Conservation (phyloP, 768 basidiomycete species). For the Pleurotus salmoneostramineus region DNA sequence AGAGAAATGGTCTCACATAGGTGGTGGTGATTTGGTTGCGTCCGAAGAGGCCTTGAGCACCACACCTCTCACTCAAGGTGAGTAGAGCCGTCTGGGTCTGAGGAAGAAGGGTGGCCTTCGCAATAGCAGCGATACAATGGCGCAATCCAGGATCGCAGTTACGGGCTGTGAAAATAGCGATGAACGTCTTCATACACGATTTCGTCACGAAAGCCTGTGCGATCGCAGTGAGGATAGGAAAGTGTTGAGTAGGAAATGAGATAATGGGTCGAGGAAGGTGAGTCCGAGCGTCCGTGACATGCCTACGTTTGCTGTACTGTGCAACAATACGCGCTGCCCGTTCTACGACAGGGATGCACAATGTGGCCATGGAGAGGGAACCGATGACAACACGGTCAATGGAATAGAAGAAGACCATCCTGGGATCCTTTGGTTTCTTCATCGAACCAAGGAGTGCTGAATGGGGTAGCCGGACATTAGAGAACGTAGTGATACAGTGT, state of each 20-base stretch:
- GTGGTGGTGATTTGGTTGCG: slow-evolving; percentile 26
- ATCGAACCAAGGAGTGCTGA: slow-evolving; percentile 28
- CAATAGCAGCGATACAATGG: slow-evolving; percentile 19
- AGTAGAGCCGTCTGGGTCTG: slow-evolving; percentile 13
- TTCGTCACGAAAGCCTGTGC: slow-evolving; percentile 31
- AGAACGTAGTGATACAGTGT: neutral
- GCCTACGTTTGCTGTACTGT: slow-evolving; percentile 26
- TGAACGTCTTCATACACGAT: slow-evolving; percentile 21
- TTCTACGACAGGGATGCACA: slow-evolving; percentile 19
- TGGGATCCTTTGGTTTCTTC: slow-evolving; percentile 9
- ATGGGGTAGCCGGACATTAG: slow-evolving; percentile 17
- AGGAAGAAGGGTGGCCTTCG: slow-evolving; percentile 14
- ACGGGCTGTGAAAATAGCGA: slow-evolving; percentile 16
- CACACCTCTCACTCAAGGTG: slow-evolving; percentile 31
- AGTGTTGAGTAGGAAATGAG: slow-evolving; percentile 36
- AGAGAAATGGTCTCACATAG: neutral
- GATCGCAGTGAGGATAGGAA: slow-evolving; percentile 29
- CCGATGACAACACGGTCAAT: slow-evolving; percentile 29
- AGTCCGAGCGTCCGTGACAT: slow-evolving; percentile 10
- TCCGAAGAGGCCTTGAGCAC: slow-evolving; percentile 39
- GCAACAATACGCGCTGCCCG: slow-evolving; percentile 21
- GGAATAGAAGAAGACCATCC: slow-evolving; percentile 18
- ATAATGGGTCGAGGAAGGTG: slow-evolving; percentile 22
- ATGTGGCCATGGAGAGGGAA: slow-evolving; percentile 22
- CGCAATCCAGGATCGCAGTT: slow-evolving; percentile 15